Evolutionary conservation across 1,284 basidiomycete species (phyloP).

Genomic region (Porogramme epimiltina): DNA sequence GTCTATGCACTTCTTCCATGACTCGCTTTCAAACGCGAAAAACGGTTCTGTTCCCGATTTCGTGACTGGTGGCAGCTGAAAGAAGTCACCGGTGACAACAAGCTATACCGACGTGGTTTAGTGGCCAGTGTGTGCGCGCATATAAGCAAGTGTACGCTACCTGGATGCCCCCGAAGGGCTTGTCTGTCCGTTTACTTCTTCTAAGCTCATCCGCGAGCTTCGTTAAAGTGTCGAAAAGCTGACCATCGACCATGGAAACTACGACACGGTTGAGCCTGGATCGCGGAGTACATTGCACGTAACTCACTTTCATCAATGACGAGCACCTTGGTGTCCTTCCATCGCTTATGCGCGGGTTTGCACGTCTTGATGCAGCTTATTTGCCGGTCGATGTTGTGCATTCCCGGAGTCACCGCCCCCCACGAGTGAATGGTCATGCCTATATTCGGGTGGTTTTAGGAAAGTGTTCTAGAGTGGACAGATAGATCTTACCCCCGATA

Average conservation of each 20-base stretch:
- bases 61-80: conserved; percentile 92
- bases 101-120: conserved; percentile 45
- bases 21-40: conserved; percentile 90
- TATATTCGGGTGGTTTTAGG: conserved; percentile 6
- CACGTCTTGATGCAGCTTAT: conserved; percentile 40
- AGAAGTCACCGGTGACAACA: conserved; percentile 94
- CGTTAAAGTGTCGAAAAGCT: conserved; percentile 85
- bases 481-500: conserved; percentile 60
- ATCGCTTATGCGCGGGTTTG: conserved; percentile 38
- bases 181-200: conserved; percentile 50
- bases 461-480: neutral
- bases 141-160: conserved; percentile 38
- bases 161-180: conserved; percentile 96
- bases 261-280: neutral
- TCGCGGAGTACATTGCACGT: conserved; percentile 3
- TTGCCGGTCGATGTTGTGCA: conserved; percentile 37
- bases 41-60: conserved; percentile 43
- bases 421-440: conserved; percentile 43
- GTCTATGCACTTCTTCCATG: conserved; percentile 80
- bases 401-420: conserved; percentile 40
- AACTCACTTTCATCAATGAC: conserved; percentile 92
- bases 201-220: conserved; percentile 34
- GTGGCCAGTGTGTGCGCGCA: neutral
- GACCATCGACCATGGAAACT: conserved; percentile 98
- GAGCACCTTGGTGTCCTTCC: conserved; percentile 62